Evolutionary conservation across 768 basidiomycete genomes (phyloP).

Genomic region (Russula abietina): DNA sequence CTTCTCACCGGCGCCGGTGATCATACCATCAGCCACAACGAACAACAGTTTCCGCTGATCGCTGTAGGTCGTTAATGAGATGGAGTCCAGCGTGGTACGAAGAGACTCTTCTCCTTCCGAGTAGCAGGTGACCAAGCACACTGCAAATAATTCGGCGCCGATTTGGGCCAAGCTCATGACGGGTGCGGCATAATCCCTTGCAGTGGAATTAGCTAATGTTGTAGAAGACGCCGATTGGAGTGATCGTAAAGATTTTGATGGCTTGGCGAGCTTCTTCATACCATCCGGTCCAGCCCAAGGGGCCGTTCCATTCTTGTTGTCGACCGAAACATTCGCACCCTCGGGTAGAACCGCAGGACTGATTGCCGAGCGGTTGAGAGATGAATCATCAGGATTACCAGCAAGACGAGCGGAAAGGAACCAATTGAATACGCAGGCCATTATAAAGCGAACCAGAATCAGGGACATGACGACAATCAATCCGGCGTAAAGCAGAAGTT

Average conservation of each 20-base stretch:
- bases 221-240: constrained; percentile 48
- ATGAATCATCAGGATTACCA: constrained; percentile 61
- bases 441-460: constrained; percentile 85
- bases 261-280: constrained; percentile 45
- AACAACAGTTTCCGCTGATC: constrained; percentile 90
- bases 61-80: constrained; percentile 85
- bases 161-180: constrained; percentile 84
- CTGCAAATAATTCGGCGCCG: constrained; percentile 89
- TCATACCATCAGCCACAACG: constrained; percentile 97
- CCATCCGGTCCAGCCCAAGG: constrained; percentile 76
- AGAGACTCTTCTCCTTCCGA: constrained; percentile 94
- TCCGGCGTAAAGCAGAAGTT: constrained; percentile 82
- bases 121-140: constrained; percentile 96
- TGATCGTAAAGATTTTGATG: constrained; percentile 43
- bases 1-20: constrained; percentile 96
- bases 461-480: constrained; percentile 88
- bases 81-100: constrained; percentile 86
- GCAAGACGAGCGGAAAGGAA: constrained; percentile 82
- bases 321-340: constrained; percentile 90
- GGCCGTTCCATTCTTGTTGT: constrained; percentile 87
- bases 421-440: constrained; percentile 98
- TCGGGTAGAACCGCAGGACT: constrained; percentile 95
- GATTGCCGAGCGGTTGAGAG: constrained; percentile 78
- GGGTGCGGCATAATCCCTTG: constrained; percentile 42
- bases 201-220: constrained; percentile 44